A percentile compares a stretch with the other conserved stretches of the same genome.
Evolutionary conservation across 192 early-diverging fungal genomes (phyloP).

Genomic region (Podila horticola): DNA sequence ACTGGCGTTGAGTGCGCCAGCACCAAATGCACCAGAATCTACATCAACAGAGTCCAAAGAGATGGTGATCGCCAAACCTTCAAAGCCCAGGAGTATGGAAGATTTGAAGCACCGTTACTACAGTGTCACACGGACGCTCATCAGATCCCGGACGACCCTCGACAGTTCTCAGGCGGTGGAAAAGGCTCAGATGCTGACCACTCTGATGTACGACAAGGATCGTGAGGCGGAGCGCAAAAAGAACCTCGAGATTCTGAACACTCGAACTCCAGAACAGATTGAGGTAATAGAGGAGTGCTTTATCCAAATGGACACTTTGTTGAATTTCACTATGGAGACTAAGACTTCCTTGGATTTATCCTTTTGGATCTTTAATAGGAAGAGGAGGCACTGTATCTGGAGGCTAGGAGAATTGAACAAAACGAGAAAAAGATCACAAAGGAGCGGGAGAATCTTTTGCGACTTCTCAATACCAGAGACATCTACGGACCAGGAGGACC

Average conservation of each 20-base stretch:
- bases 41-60: constrained; percentile 7
- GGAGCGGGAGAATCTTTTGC: constrained; percentile 84
- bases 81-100: constrained; percentile 60
- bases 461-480: constrained; percentile 65
- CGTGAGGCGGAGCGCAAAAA: constrained; percentile 86
- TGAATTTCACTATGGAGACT: too few species aligned
- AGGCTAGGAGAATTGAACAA: constrained; percentile 82
- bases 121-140: constrained; percentile 70
- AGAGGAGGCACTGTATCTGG: constrained; percentile 83
- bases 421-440: constrained; percentile 79
- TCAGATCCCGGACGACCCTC: constrained; percentile 57
- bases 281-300: constrained; percentile 36
- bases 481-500: constrained; percentile 52
- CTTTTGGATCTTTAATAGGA: constrained; percentile 52
- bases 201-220: constrained; percentile 60
- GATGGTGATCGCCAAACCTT: constrained; percentile 16
- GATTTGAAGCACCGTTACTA: constrained; percentile 94
- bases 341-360: not conserved
- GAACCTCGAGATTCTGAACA: constrained; percentile 76
- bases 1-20: not conserved
- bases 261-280: constrained; percentile 80
- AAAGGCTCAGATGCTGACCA: constrained; percentile 42
- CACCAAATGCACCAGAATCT: not conserved
- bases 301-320: not conserved
- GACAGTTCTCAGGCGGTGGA: constrained; percentile 41